phyloP scores from a whole-genome alignment of 371 early-diverging fungal genomes.

The Mucor velutinosus region DNA sequence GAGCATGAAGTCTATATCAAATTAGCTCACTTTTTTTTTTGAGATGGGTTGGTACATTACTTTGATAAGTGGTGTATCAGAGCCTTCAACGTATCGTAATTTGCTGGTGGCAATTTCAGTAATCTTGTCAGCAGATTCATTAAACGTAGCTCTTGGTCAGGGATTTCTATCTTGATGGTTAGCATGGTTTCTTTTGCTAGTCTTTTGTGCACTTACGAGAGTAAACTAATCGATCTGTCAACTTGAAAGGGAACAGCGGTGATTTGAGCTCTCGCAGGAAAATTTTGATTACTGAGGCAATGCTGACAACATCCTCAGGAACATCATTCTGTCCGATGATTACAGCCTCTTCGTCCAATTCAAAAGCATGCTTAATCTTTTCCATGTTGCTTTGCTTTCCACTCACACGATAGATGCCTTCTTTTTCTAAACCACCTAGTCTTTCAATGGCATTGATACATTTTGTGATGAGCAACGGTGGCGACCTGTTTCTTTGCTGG shows the following conservation, averaged over 20 bases:
- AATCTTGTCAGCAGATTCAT: constrained; percentile 55
- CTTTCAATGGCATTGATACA: constrained; percentile 66
- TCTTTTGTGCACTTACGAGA: constrained; percentile 43
- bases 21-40: not conserved
- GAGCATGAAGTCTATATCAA: constrained; percentile 12
- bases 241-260: constrained; percentile 65
- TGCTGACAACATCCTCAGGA: constrained; percentile 59
- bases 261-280: constrained; percentile 68
- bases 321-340: constrained; percentile 54
- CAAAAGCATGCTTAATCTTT: constrained; percentile 58
- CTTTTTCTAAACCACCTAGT: constrained; percentile 61
- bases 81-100: constrained; percentile 59
- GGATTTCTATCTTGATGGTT: constrained; percentile 34
- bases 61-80: constrained; percentile 56
- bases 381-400: constrained; percentile 65
- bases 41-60: constrained; percentile 24
- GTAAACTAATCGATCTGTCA: constrained; percentile 59
- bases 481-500: constrained; percentile 44
- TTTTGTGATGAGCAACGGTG: constrained; percentile 59
- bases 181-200: not conserved
- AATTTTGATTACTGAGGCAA: constrained; percentile 65
- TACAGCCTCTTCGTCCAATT: constrained; percentile 55
- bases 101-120: constrained; percentile 53
- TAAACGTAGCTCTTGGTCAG: constrained; percentile 50
- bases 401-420: constrained; percentile 72